Base-by-base conservation (phyloP, 495 filamentous ascomycete genomes). In the Halenospora varia region DNA sequence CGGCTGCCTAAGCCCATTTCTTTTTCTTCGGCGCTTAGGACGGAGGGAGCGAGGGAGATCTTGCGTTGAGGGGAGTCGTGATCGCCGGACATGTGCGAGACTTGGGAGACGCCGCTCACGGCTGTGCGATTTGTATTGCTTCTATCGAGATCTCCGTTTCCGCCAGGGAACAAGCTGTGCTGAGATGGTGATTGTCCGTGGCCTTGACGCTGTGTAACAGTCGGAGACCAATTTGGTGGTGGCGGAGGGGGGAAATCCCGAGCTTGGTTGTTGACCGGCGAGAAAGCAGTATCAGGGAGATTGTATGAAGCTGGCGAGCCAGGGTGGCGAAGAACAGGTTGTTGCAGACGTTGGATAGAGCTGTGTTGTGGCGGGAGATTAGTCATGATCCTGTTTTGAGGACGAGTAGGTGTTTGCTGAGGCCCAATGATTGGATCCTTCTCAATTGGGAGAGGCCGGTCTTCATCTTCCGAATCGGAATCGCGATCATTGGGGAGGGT, bases 301-400 rank as follows among this genome's bases (percentile, higher is more conserved):
- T 57, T 57, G 25, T 63, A 63, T 2, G 49, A 44, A 17, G 64
- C 60, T 52, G 63, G 59, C 10, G 53, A 60, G 40, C 62, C 53
- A 3, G 63, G 63, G 25, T 66, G 64, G 24, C 59, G 44, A 1
- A 66, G 20, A 6, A 41, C 9, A 25, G 60, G 63, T 22, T 63
- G 48, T 22, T 59, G 56, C 0, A 58, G 60, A 9, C 63, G 41
- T 26, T 57, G 53, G 9, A 62, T 62, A 8, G 60, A 15, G 20
- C 48, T 52, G 25, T 61, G 25, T 17, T 61, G 26, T 2, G 40
- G 26, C 24, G 19, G 40, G 18, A 53, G 24, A 19, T 35, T 10
- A 22, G 15, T 18, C 3, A 20, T 35, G 23, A 2, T 25, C 17
- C 25, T 8, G 18, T 17, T 8, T 0, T 18, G 41, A 13, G 51